Percentiles rank a stretch among this genome's conserved stretches.
Conservation (phyloP, 306 rosid genomes). For the Vigna angularis region DNA sequence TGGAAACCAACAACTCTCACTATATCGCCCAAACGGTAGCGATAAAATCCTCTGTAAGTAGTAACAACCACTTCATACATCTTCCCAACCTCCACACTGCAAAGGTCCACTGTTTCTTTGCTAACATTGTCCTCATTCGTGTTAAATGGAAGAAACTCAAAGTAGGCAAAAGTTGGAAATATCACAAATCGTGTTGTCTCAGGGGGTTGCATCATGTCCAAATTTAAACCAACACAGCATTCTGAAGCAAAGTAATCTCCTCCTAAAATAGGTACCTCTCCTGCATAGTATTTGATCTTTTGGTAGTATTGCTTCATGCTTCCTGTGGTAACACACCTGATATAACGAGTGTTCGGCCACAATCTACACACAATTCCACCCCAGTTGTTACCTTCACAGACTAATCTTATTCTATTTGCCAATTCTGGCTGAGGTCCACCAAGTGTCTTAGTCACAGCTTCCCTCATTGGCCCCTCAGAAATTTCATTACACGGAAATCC, state of each 20-base stretch:
- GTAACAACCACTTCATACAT: constrained; percentile 78
- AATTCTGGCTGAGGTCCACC: constrained; percentile 65
- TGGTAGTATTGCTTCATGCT: constrained; percentile 66
- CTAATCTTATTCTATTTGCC: constrained; percentile 53
- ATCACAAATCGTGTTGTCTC: constrained; percentile 58
- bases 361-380: constrained; percentile 57
- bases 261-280: constrained; percentile 62
- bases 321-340: constrained; percentile 67
- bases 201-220: constrained; percentile 62
- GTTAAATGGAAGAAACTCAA: constrained; percentile 79
- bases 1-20: constrained; percentile 68
- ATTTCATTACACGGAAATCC: constrained; percentile 59
- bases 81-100: constrained; percentile 65
- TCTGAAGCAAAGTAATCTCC: constrained; percentile 74
- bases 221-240: constrained; percentile 66
- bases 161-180: constrained; percentile 73
- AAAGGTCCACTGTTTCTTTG: constrained; percentile 56
- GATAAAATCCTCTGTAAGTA: constrained; percentile 67
- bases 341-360: constrained; percentile 65
- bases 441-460: constrained; percentile 53
- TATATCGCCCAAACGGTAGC: constrained; percentile 69
- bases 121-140: constrained; percentile 42
- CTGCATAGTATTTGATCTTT: constrained; percentile 65
- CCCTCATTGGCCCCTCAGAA: constrained; percentile 55
- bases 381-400: constrained; percentile 57